Evolutionary conservation across 106 monocot species (phyloP), one percentile per base, ranked within the genome.

Genomic region (Iris macrosiphon): DNA sequence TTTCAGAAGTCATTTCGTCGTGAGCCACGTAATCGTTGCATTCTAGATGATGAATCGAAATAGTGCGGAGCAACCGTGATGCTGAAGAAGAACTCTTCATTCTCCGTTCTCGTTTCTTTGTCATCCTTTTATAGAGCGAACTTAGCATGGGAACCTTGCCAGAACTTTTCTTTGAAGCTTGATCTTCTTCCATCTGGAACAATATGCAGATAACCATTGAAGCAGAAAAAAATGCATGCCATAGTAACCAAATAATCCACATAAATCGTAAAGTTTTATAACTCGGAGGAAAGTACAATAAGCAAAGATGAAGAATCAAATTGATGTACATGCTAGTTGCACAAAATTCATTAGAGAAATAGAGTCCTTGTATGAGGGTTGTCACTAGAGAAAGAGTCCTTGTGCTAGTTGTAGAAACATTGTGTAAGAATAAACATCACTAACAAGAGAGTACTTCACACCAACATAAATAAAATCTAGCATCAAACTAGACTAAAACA

Each of bases 1-100:
- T 58, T 11, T 57, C 34, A 1, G 61, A 37, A 45, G 31, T 47
- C 14, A 39, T 26, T 20, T 64, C 59, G 30, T 49, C 61, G 33
- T 59, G 39, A 61, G 62, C 35, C 49, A 69, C 74, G 58, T 65
- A 73, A 40, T 85, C 81, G 39, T 82, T 59, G 27, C 70, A 75
- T 38, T 86, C 86, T 62, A 75, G 44, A 50, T 86, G 82, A 59
- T 92, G 92, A 27, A 86, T 82, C 39, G 92, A 86, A 29, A 68
- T 38, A 2, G 79, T 76, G 4, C 76, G 82, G 42, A 57, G 50
- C 33, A 82, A 60, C 15, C 49, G 69, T 23, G 80, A 47, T 45
- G 67, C 53, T 64, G 64, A 59, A 63, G 69, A 52, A 34, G 77
- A 63, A 37, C 52, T 57, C 49, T 80, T 72, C 17, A 52, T 27